A percentile compares a stretch with the other conserved stretches of the same genome.
Conservation (phyloP, 2,329 filamentous ascomycete species). For the Tricladium varicosporioides region DNA sequence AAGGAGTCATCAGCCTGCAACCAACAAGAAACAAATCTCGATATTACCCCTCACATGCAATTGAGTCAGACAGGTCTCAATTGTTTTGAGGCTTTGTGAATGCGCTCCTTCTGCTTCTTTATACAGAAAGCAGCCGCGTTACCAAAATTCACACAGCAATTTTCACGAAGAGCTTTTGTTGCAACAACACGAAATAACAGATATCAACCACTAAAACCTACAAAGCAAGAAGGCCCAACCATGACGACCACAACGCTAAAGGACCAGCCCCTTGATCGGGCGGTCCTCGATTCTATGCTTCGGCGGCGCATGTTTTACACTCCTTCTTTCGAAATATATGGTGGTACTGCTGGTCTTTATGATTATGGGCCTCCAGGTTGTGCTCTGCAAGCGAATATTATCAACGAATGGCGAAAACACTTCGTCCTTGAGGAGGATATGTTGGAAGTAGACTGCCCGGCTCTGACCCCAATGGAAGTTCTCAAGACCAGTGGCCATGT, state of each 20-base stretch:
- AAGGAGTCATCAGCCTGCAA: slow-evolving; percentile 2
- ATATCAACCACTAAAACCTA: slow-evolving; percentile 35
- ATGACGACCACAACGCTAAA: slow-evolving; percentile 75
- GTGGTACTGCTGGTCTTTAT: slow-evolving; percentile 77
- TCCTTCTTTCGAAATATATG: slow-evolving; percentile 93
- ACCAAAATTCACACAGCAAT: slow-evolving; percentile 15
- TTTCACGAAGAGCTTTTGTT: slow-evolving; percentile 39
- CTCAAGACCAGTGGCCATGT: slow-evolving; percentile 96
- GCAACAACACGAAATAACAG: slow-evolving; percentile 33
- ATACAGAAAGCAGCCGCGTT: slow-evolving; percentile 33
- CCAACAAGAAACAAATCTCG: background rate
- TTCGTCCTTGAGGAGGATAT: slow-evolving; percentile 74
- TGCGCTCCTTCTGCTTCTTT: slow-evolving; percentile 40
- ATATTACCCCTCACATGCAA: slow-evolving; percentile 4
- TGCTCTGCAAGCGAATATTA: slow-evolving; percentile 66
- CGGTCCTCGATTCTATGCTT: slow-evolving; percentile 78
- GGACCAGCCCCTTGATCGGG: slow-evolving; percentile 85
- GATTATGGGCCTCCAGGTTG: slow-evolving; percentile 70
- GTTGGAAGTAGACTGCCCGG: slow-evolving; percentile 78
- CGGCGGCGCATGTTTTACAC: slow-evolving; percentile 91
- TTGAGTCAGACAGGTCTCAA: slow-evolving; percentile 25
- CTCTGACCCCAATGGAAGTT: slow-evolving; percentile 88
- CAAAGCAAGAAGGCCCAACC: slow-evolving; percentile 35
- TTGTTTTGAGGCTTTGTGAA: slow-evolving; percentile 32
- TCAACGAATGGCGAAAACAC: slow-evolving; percentile 72